These are phyloP conservation scores for Suhomyces anneliseae DNA, from an alignment of 1,139 yeast species.

Conservation along the genomic window DNA sequence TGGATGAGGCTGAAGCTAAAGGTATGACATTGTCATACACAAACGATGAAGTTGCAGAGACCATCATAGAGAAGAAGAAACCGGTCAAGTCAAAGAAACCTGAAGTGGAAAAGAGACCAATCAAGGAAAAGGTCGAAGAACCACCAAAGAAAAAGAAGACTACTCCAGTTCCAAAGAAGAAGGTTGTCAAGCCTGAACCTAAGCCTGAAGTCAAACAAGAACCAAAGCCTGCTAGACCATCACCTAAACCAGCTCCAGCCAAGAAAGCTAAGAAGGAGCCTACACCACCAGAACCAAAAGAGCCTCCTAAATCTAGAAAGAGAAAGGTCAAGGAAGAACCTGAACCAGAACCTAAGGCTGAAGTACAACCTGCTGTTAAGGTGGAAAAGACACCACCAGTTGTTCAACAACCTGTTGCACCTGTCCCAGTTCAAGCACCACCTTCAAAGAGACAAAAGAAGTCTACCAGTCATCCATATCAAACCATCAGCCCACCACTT, in stretches of 20 bases:
- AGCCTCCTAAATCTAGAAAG: slow-evolving; percentile 8
- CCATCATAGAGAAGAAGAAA: slow-evolving; percentile 6
- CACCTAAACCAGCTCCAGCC: background rate
- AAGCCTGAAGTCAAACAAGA: slow-evolving; percentile 1
- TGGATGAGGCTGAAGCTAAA: slow-evolving; percentile 40
- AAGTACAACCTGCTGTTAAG: background rate
- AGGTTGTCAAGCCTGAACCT: slow-evolving; percentile 1
- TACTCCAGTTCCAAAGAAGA: slow-evolving; percentile 3
- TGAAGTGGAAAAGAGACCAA: background rate
- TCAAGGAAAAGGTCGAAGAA: slow-evolving; percentile 1
- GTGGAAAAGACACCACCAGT: background rate
- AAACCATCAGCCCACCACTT: slow-evolving; percentile 5
- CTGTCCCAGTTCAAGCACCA: background rate
- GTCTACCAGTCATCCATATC: background rate
- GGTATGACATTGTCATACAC: slow-evolving; percentile 13
- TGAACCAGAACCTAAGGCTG: slow-evolving; percentile 1
- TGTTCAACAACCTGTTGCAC: no score
- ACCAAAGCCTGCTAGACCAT: background rate
- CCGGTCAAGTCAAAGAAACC: slow-evolving; percentile 1
- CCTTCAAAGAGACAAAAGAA: slow-evolving; percentile 11
- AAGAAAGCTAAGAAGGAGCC: slow-evolving; percentile 7
- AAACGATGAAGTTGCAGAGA: slow-evolving; percentile 6
- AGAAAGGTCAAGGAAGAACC: slow-evolving; percentile 10
- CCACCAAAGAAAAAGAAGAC: slow-evolving; percentile 5
- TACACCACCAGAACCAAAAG: slow-evolving; percentile 2